A percentile compares a stretch with the other conserved stretches of the same genome.
These are phyloP conservation scores for Marchantia polymorpha DNA, from an alignment of 225 moss, liverwort and hornwort genomes.

Conservation along the genomic window DNA sequence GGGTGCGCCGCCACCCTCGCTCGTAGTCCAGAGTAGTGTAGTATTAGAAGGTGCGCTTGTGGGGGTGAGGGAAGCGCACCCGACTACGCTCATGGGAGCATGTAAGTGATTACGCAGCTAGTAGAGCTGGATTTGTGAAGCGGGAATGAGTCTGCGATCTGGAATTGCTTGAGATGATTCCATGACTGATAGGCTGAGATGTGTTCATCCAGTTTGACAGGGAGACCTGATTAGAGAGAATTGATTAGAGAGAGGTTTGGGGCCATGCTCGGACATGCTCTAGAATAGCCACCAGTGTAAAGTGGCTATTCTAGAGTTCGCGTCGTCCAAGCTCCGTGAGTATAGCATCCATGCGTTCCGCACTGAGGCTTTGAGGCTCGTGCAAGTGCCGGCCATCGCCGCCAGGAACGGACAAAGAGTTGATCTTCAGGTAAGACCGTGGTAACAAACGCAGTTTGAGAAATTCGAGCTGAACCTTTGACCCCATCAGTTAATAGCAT, in stretches of 20 bases:
- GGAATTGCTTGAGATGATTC: background rate
- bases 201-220: constrained; percentile 13
- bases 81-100: background rate
- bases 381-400: constrained; percentile 33
- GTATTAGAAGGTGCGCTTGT: too few species aligned
- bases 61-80: background rate
- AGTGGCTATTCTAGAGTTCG: constrained; percentile 62
- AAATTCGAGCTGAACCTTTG: background rate
- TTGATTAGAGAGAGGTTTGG: constrained; percentile 34
- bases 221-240: constrained; percentile 36
- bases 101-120: background rate
- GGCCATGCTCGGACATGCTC: constrained; percentile 49
- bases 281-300: constrained; percentile 79
- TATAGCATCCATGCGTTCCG: constrained; percentile 53
- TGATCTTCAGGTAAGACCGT: constrained; percentile 54
- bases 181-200: background rate
- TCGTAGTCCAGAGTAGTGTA: background rate
- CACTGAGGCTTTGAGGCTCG: constrained; percentile 45
- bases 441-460: background rate
- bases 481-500: too few species aligned
- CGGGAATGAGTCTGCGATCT: too few species aligned
- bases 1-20: background rate
- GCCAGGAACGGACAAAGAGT: constrained; percentile 21
- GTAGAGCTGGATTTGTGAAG: background rate
- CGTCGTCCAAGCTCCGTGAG: constrained; percentile 49